Conservation (phyloP, 768 basidiomycete genomes). For the Boletellus emodensis region DNA sequence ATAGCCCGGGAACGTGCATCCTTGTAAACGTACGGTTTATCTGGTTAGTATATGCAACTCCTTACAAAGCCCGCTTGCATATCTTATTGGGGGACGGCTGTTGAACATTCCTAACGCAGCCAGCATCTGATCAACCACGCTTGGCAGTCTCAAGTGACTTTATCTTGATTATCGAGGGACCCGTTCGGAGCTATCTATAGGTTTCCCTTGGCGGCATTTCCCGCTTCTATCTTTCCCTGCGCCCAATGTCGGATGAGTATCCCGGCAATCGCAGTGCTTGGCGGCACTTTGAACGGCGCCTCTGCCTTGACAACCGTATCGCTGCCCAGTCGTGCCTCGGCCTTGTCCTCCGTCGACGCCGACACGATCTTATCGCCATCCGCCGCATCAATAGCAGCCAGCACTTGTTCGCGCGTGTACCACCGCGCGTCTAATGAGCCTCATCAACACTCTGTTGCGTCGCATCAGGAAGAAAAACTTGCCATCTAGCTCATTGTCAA, state of each 20-base stretch:
- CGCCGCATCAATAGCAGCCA: slow-evolving; percentile 45
- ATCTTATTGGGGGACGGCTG: not conserved
- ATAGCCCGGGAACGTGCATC: slow-evolving; percentile 22
- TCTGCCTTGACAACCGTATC: slow-evolving; percentile 30
- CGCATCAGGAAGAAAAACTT: not conserved
- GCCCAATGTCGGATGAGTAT: slow-evolving; percentile 82
- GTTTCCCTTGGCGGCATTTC: slow-evolving; percentile 41
- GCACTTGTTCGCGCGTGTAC: slow-evolving; percentile 76
- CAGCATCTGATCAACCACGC: no score
- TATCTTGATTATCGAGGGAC: not conserved
- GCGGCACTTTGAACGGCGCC: slow-evolving; percentile 70
- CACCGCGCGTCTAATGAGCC: slow-evolving; percentile 71
- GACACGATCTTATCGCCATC: slow-evolving; percentile 22
- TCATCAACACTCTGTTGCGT: not conserved
- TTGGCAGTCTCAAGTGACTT: not conserved
- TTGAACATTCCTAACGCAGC: no score
- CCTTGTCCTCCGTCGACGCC: slow-evolving; percentile 21
- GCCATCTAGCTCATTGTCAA: slow-evolving; percentile 97
- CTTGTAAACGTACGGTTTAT: slow-evolving; percentile 12
- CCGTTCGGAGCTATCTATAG: slow-evolving; percentile 29
- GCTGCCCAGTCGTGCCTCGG: slow-evolving; percentile 14
- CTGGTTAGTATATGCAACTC: not conserved
- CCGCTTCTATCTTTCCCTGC: slow-evolving; percentile 48
- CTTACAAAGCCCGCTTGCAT: no score
- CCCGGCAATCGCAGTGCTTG: slow-evolving; percentile 77